Base-by-base conservation (phyloP, 768 basidiomycete genomes). In the Lactarius deliciosus region DNA sequence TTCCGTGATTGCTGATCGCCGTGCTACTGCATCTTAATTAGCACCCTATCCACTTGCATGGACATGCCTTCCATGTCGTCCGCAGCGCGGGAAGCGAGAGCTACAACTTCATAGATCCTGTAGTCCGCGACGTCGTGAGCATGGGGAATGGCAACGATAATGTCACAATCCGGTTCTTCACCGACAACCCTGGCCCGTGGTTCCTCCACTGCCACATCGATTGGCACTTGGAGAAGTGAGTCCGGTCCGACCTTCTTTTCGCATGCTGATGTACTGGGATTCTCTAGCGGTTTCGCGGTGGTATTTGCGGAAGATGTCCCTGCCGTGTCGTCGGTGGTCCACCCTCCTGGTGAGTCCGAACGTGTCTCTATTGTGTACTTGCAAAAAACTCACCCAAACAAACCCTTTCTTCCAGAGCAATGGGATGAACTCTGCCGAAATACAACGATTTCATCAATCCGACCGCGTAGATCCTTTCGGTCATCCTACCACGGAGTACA, bases 71-170 rank as follows among this genome's bases (percentile, higher is more conserved):
- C 60, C 41, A 62, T 7, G 69, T 70, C 20, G 47, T 71, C 13
- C 63, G 66, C 15, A 64, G 63, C 25, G 62, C 66, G 18, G 66
- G 70, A 1, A 55, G 5, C 30, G 30, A 30, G 30, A 30, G 30
- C 30, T 66, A 66, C 43, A 73, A 73, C 47, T 62, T 41, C 5
- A 45, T 38, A 7, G 81, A 84, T 70, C 83, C 83, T 0, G 75
- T 79, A 58, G 74, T 79, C 57, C 74, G 83, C 50, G 83, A 85
- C 69, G 81, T 80, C 8, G 77, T 82, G 28, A 68, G 56, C 60
- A 63, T 71, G 1, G 72, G 71, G 9, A 18, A 28, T 7, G 68
- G 67, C 22, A 61, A 34, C 36, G 38, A 40, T 15, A 40, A 66
- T 4, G 65, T 72, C n/a, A 60, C 66, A 8, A 69, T 77, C 61